Percentiles rank a stretch among this genome's conserved stretches.
These are phyloP conservation scores for Russula lepida DNA, from an alignment of 768 basidiomycete genomes.

Conservation along the genomic window DNA sequence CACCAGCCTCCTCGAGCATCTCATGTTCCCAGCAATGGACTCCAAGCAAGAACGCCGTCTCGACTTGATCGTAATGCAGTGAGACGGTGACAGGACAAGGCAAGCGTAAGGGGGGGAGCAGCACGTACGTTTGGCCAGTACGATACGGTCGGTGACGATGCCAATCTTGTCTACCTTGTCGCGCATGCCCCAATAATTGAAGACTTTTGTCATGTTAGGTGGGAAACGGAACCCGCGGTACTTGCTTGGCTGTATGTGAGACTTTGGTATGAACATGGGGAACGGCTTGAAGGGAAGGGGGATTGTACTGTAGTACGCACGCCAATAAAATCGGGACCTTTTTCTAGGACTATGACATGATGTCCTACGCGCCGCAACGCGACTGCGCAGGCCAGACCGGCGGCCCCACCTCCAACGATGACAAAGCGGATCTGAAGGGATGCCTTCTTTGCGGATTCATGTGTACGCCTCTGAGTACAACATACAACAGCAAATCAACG, in stretches of 20 bases:
- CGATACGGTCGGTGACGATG: constrained; percentile 20
- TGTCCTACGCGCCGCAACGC: constrained; percentile 32
- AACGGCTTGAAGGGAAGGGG: not conserved
- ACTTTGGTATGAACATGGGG: not conserved
- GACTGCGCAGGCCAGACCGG: constrained; percentile 31
- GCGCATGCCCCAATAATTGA: constrained; percentile 32
- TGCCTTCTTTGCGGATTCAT: constrained; percentile 16
- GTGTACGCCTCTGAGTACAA: constrained; percentile 10
- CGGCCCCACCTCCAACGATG: constrained; percentile 29
- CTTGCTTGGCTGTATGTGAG: constrained; percentile 6
- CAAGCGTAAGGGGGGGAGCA: not conserved
- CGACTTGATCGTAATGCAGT: not conserved
- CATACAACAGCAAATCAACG: too few relatives aligned
- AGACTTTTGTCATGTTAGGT: constrained; percentile 33
- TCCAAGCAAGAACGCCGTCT: constrained; percentile 24
- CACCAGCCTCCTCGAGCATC: constrained; percentile 26
- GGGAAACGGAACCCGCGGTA: constrained; percentile 28
- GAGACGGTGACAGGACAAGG: not conserved
- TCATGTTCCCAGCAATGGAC: constrained; percentile 26
- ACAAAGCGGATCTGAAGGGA: constrained; percentile 26
- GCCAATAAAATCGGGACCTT: constrained; percentile 23
- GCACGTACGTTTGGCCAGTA: constrained; percentile 24
- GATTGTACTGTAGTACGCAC: constrained; percentile 24
- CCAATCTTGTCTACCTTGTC: constrained; percentile 23
- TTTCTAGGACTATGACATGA: constrained; percentile 30